phyloP scores from a whole-genome alignment of 345 rosid species.

The Salix exigua region DNA sequence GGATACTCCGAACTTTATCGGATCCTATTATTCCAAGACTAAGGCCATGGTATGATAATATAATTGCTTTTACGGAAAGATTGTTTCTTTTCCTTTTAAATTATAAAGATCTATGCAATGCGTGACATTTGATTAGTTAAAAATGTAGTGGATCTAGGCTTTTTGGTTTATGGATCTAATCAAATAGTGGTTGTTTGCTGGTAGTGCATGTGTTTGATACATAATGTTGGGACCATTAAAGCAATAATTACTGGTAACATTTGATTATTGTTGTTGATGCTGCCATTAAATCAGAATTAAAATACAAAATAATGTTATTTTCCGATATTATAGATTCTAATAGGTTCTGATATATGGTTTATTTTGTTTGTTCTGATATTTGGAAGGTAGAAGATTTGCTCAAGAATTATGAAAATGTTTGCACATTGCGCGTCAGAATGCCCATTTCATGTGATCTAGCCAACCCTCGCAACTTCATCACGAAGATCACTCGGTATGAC shows the following conservation, averaged over 20 bases:
- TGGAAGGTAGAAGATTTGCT: constrained; percentile 76
- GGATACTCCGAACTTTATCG: constrained; percentile 78
- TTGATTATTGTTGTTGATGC: background rate
- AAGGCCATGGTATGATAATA: constrained; percentile 75
- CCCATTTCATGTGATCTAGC: constrained; percentile 79
- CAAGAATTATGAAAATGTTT: constrained; percentile 77
- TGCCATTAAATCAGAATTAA: background rate
- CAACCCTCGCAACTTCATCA: constrained; percentile 84
- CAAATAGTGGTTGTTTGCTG: background rate
- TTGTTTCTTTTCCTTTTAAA: background rate
- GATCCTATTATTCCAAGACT: constrained; percentile 90
- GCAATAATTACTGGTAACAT: background rate
- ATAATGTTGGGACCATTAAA: background rate
- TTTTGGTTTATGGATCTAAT: background rate
- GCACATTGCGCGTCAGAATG: constrained; percentile 86
- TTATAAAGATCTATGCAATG: background rate
- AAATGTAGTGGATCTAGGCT: background rate
- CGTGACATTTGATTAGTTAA: background rate
- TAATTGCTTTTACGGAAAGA: background rate
- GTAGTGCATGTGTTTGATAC: background rate
- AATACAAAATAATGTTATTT: background rate
- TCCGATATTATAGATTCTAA: background rate
- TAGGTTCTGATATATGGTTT: background rate
- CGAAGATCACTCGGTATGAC: constrained; percentile 72
- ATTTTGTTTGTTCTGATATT: constrained; percentile 2